Conservation (phyloP, 768 basidiomycete species). For the Filobasidium floriforme region DNA sequence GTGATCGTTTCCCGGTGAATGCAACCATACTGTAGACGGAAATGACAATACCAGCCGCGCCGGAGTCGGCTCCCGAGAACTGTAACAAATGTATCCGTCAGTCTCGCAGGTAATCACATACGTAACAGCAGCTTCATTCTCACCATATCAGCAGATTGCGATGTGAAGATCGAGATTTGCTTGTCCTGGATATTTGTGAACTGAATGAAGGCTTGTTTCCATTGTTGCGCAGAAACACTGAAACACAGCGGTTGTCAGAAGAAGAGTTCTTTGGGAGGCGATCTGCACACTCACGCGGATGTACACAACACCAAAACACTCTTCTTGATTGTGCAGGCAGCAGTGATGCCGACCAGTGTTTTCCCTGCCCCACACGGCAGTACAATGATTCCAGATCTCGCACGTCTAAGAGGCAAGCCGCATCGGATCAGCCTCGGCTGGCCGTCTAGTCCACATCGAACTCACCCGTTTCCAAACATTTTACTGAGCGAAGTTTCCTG, state of each 20-base stretch:
- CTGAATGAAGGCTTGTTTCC: conserved; percentile 95
- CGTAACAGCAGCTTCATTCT: not conserved
- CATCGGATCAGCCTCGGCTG: not conserved
- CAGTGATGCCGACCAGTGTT: conserved; percentile 98
- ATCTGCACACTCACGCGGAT: conserved; percentile 65
- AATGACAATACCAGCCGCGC: conserved; percentile 94
- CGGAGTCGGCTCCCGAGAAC: conserved; percentile 95
- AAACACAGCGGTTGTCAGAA: not conserved
- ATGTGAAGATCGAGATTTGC: conserved; percentile 95
- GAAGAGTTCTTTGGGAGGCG: not conserved
- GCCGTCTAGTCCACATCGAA: not conserved
- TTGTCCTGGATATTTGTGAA: conserved; percentile 97
- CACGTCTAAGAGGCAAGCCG: conserved; percentile 59
- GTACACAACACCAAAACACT: conserved; percentile 95
- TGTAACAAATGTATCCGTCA: conserved; percentile 40
- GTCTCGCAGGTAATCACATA: not conserved
- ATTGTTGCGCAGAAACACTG: conserved; percentile 76
- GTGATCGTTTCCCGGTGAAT: conserved; percentile 95
- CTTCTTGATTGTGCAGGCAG: conserved; percentile 98
- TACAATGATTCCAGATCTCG: conserved; percentile 95
- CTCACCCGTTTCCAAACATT: conserved; percentile 98
- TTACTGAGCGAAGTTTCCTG: conserved; percentile 97
- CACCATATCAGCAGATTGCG: conserved; percentile 38
- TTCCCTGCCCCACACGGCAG: conserved; percentile 98
- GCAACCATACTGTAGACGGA: conserved; percentile 99